Evolutionary conservation across 768 basidiomycete genomes (phyloP).

Genomic region (Sporobolomyces roseus): DNA sequence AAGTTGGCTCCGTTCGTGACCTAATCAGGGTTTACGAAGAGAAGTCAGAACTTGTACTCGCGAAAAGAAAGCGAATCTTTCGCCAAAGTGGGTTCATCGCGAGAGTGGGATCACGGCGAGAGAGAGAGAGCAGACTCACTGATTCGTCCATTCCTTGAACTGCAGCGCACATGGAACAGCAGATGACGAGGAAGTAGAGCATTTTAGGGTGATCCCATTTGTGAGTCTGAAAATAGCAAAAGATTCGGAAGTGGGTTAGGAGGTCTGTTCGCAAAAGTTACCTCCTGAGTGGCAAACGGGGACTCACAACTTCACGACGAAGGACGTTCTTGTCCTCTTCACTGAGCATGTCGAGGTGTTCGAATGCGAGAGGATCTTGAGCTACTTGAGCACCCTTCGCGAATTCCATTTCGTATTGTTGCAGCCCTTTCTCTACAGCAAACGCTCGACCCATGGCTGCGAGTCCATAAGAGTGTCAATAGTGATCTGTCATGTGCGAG

Average conservation of each 20-base stretch:
- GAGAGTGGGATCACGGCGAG: too few relatives aligned
- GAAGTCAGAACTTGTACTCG: neutral
- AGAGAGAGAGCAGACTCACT: too few relatives aligned
- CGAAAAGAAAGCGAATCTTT: too few relatives aligned
- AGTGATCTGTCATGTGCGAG: neutral
- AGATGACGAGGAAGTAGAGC: constrained; percentile 42
- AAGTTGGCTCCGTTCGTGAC: constrained; percentile 40
- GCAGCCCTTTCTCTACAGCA: constrained; percentile 53
- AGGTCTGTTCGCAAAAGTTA: neutral
- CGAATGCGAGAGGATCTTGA: constrained; percentile 51
- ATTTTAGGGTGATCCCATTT: constrained; percentile 48
- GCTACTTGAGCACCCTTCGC: constrained; percentile 67
- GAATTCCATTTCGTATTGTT: constrained; percentile 50
- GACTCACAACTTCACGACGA: constrained; percentile 38
- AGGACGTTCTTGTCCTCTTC: constrained; percentile 46
- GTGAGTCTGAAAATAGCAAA: constrained; percentile 30
- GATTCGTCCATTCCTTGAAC: constrained; percentile 43
- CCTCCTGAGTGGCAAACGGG: too few relatives aligned
- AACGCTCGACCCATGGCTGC: constrained; percentile 71
- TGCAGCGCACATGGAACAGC: constrained; percentile 39
- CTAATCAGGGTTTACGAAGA: constrained; percentile 13
- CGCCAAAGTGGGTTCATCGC: too few relatives aligned
- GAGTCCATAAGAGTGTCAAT: constrained; percentile 58
- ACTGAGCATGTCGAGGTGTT: constrained; percentile 42
- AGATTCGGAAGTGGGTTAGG: neutral